phyloP scores from a whole-genome alignment of 2,329 filamentous ascomycete species.

The Fusarium torulosum region DNA sequence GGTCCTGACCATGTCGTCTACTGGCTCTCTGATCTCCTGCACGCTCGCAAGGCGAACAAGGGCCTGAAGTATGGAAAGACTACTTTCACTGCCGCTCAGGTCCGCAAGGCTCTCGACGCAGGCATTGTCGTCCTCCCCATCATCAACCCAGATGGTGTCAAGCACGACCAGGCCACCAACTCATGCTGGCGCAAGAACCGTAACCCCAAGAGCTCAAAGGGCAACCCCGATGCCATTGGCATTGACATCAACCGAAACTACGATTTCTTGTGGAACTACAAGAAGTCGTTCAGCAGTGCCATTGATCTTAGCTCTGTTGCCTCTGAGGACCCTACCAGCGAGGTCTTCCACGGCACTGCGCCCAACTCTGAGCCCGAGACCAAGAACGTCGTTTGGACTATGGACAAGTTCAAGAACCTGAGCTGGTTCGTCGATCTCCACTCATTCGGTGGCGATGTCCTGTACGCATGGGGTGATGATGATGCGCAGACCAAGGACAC shows the following conservation, averaged over 20 bases:
- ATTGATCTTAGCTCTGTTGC: slow-evolving; percentile 55
- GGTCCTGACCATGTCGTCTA: slow-evolving; percentile 68
- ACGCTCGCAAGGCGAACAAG: slow-evolving; percentile 61
- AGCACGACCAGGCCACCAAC: slow-evolving; percentile 63
- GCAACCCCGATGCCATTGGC: slow-evolving; percentile 54
- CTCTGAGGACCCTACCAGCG: slow-evolving; percentile 56
- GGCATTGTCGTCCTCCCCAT: slow-evolving; percentile 67
- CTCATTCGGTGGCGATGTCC: slow-evolving; percentile 63
- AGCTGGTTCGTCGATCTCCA: slow-evolving; percentile 71
- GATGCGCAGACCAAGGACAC: slow-evolving; percentile 61
- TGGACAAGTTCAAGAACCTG: slow-evolving; percentile 63
- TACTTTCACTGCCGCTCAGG: slow-evolving; percentile 64
- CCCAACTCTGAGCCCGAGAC: slow-evolving; percentile 69
- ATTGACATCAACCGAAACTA: slow-evolving; percentile 70
- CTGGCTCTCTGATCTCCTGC: slow-evolving; percentile 68
- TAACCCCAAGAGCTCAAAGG: slow-evolving; percentile 56
- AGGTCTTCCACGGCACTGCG: slow-evolving; percentile 64
- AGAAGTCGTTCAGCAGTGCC: slow-evolving; percentile 55
- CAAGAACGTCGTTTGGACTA: slow-evolving; percentile 64
- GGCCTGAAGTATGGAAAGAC: slow-evolving; percentile 66
- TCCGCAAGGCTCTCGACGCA: slow-evolving; percentile 62
- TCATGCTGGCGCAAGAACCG: slow-evolving; percentile 70
- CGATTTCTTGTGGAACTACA: slow-evolving; percentile 69
- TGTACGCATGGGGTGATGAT: slow-evolving; percentile 71
- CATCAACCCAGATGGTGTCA: slow-evolving; percentile 67